A percentile compares a stretch with the other conserved stretches of the same genome.
Conservation (phyloP, 352 stramenopile species). For the Phytopythium litorale region DNA sequence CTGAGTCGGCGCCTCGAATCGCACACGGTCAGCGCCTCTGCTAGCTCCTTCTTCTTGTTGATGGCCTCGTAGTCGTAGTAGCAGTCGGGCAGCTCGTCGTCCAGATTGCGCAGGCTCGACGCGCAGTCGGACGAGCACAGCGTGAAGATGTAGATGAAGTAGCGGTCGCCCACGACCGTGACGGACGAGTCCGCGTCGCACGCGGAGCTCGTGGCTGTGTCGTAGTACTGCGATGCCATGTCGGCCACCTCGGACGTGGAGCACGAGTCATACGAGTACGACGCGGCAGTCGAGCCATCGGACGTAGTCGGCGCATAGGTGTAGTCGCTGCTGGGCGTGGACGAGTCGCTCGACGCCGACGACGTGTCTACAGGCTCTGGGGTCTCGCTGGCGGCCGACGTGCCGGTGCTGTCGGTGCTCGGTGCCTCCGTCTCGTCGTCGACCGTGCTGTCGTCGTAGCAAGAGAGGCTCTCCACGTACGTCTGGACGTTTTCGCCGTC, state of each 20-base stretch:
- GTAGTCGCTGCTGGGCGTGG: background rate
- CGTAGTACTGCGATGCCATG: constrained; percentile 14
- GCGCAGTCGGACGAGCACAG: constrained; percentile 25
- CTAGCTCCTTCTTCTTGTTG: constrained; percentile 29
- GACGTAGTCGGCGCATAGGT: background rate
- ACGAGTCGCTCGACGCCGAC: background rate
- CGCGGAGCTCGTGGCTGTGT: constrained; percentile 17
- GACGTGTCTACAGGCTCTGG: background rate
- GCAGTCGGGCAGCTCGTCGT: constrained; percentile 22
- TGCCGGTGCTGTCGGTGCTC: background rate
- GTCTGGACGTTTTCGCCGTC: constrained; percentile 6
- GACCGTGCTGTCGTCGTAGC: background rate
- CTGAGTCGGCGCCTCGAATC: constrained; percentile 1
- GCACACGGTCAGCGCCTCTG: constrained; percentile 2
- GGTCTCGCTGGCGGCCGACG: background rate
- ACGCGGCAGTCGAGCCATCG: background rate
- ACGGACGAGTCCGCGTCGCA: constrained; percentile 16
- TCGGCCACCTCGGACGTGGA: constrained; percentile 8
- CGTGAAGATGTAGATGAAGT: constrained; percentile 21
- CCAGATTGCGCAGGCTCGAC: constrained; percentile 11
- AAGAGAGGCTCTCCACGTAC: constrained; percentile 1
- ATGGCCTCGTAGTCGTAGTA: constrained; percentile 24
- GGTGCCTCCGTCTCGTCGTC: background rate
- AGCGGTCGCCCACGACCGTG: background rate
- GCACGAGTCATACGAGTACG: constrained; percentile 4